phyloP scores from a whole-genome alignment of 306 rosid genomes.

The Chamaecrista fasciculata region DNA sequence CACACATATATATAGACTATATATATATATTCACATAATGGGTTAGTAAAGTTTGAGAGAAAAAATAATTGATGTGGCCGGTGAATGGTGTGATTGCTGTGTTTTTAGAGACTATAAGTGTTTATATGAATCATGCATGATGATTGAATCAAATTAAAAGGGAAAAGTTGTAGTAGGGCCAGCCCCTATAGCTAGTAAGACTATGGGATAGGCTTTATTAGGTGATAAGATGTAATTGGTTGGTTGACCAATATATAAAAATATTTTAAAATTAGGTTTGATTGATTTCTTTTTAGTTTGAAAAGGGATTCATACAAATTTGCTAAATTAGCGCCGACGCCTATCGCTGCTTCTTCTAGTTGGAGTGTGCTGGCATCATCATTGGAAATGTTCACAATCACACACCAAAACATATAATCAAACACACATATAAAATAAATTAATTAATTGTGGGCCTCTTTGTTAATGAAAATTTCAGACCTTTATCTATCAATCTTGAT shows the following conservation, averaged over 20 bases:
- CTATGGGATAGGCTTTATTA: conserved; percentile 29
- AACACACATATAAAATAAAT: conserved; percentile 21
- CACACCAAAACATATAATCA: conserved; percentile 27
- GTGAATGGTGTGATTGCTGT: not conserved
- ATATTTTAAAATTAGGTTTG: too few species aligned
- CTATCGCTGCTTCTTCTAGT: conserved; percentile 49
- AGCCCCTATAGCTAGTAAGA: conserved; percentile 29
- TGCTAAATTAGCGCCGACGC: conserved; percentile 41
- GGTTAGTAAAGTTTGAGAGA: not conserved
- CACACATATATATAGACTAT: too few species aligned
- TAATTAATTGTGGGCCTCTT: not conserved
- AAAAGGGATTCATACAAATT: conserved; percentile 37
- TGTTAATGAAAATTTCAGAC: too few species aligned
- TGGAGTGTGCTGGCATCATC: conserved; percentile 41
- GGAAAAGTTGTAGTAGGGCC: conserved; percentile 28
- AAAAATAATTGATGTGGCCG: too few species aligned
- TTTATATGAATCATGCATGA: too few species aligned
- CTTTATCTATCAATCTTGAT: too few species aligned
- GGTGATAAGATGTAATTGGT: conserved; percentile 35
- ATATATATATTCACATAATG: too few species aligned
- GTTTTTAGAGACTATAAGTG: too few species aligned
- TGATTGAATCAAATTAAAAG: conserved; percentile 27
- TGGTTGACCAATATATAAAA: conserved; percentile 32
- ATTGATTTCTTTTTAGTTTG: conserved; percentile 29
- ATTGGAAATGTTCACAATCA: conserved; percentile 42